A percentile compares a stretch with the other conserved stretches of the same genome.
phyloP scores from a whole-genome alignment of 257 asterid genomes.

The Lithospermum erythrorhizon region DNA sequence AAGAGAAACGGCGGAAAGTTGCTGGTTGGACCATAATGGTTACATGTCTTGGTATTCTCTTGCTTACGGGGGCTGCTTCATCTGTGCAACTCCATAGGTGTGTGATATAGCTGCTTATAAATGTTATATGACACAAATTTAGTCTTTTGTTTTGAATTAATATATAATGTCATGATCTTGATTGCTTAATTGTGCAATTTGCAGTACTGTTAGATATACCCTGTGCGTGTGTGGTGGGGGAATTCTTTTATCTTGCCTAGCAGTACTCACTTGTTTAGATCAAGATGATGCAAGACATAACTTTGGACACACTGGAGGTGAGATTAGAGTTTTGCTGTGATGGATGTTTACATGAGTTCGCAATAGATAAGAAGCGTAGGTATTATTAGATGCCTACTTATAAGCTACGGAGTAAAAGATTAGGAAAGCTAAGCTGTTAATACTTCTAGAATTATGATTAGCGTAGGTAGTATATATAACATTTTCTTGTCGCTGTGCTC shows the following conservation, averaged over 20 bases:
- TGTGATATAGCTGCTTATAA: not conserved
- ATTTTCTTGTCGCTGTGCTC: slow-evolving; percentile 19
- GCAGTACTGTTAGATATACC: slow-evolving; percentile 58
- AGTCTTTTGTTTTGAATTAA: not conserved
- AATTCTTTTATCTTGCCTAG: slow-evolving; percentile 56
- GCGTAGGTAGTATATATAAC: not conserved
- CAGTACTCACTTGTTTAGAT: slow-evolving; percentile 56
- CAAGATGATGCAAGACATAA: slow-evolving; percentile 94
- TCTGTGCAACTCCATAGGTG: slow-evolving; percentile 47
- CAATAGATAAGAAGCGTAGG: not conserved
- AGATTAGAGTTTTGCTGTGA: slow-evolving; percentile 1
- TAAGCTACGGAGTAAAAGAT: too few relatives aligned
- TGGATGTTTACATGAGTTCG: not conserved
- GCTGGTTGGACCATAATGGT: slow-evolving; percentile 90
- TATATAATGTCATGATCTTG: not conserved
- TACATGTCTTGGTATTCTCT: slow-evolving; percentile 61
- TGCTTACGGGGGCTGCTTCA: slow-evolving; percentile 78
- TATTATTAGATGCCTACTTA: too few relatives aligned
- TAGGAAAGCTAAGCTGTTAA: too few relatives aligned
- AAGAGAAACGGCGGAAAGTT: slow-evolving; percentile 52
- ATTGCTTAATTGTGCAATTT: slow-evolving; percentile 9
- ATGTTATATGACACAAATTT: not conserved
- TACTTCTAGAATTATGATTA: too few relatives aligned
- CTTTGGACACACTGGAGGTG: slow-evolving; percentile 95
- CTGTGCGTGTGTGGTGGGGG: slow-evolving; percentile 62